A percentile compares a stretch with the other conserved stretches of the same genome.
phyloP scores from a whole-genome alignment of 1,284 basidiomycete species.

The Naganishia sp. region DNA sequence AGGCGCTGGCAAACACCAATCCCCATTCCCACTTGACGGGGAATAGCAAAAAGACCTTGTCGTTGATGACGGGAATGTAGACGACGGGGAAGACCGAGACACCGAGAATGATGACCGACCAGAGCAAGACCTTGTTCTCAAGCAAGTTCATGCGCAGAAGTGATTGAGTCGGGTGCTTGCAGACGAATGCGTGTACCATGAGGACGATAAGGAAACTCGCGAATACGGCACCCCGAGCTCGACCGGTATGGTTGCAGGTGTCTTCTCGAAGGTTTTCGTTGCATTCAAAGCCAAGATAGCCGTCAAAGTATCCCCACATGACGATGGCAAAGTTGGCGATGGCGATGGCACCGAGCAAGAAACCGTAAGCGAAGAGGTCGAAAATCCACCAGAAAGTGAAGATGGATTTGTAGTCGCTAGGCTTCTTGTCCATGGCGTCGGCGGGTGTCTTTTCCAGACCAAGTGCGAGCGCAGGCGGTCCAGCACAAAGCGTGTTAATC shows the following conservation, averaged over 20 bases:
- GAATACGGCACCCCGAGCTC: slow-evolving; percentile 61
- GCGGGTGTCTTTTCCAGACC: slow-evolving; percentile 62
- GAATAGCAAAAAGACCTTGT: slow-evolving; percentile 50
- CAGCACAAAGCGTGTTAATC: slow-evolving; percentile 58
- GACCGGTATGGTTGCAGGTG: slow-evolving; percentile 56
- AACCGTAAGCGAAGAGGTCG: slow-evolving; percentile 65
- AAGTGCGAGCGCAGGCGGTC: slow-evolving; percentile 63
- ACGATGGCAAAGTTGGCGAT: slow-evolving; percentile 62
- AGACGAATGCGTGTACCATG: slow-evolving; percentile 52
- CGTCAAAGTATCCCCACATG: slow-evolving; percentile 59
- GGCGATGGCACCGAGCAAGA: slow-evolving; percentile 63
- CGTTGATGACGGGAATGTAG: slow-evolving; percentile 53
- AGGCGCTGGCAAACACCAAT: slow-evolving; percentile 40
- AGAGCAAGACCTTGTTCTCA: slow-evolving; percentile 61
- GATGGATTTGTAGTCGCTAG: slow-evolving; percentile 58
- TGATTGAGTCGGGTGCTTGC: slow-evolving; percentile 51
- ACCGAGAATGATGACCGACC: slow-evolving; percentile 51
- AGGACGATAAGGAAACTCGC: slow-evolving; percentile 60
- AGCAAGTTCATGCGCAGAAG: slow-evolving; percentile 59
- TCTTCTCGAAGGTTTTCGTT: slow-evolving; percentile 52
- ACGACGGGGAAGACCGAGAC: slow-evolving; percentile 51
- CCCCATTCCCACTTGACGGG: slow-evolving; percentile 53
- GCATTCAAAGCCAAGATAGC: slow-evolving; percentile 58
- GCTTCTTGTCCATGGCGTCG: slow-evolving; percentile 64
- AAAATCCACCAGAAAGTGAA: slow-evolving; percentile 60